phyloP scores from a whole-genome alignment of 257 asterid species.

The Rubia yunnanensis region DNA sequence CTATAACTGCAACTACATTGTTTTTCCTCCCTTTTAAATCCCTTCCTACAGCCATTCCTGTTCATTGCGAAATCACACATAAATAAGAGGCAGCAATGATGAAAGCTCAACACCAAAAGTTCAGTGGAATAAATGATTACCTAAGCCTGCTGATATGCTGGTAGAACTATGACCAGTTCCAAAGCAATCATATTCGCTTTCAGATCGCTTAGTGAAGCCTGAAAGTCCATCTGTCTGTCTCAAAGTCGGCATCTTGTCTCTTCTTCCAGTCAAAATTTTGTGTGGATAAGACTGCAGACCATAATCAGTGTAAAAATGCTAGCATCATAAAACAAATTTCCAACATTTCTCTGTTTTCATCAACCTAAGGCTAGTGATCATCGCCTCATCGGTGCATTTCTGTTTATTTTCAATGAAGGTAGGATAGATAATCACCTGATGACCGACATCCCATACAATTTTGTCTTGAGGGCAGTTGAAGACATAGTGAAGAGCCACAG shows the following conservation, averaged over 20 bases:
- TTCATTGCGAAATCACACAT: conserved; percentile 14
- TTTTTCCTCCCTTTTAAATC: conserved; percentile 74
- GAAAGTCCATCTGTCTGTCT: conserved; percentile 84
- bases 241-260: conserved; percentile 70
- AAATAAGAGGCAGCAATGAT: conserved; percentile 4
- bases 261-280: conserved; percentile 86
- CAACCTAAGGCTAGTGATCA: no score
- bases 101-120: background rate
- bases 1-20: conserved; percentile 74
- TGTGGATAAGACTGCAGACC: conserved; percentile 81
- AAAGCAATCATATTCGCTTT: conserved; percentile 88
- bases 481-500: conserved; percentile 91
- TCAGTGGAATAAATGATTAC: conserved; percentile 22
- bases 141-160: conserved; percentile 91
- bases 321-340: background rate
- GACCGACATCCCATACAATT: conserved; percentile 98
- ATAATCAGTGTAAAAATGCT: background rate
- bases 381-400: no score
- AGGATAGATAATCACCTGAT: conserved; percentile 50
- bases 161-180: conserved; percentile 98
- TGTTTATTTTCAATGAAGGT: background rate
- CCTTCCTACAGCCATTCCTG: conserved; percentile 98
- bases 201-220: conserved; percentile 90
- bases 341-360: no score
- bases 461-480: conserved; percentile 87